phyloP scores from a whole-genome alignment of 2,329 filamentous ascomycete species.

The Colletotrichum tropicale region DNA sequence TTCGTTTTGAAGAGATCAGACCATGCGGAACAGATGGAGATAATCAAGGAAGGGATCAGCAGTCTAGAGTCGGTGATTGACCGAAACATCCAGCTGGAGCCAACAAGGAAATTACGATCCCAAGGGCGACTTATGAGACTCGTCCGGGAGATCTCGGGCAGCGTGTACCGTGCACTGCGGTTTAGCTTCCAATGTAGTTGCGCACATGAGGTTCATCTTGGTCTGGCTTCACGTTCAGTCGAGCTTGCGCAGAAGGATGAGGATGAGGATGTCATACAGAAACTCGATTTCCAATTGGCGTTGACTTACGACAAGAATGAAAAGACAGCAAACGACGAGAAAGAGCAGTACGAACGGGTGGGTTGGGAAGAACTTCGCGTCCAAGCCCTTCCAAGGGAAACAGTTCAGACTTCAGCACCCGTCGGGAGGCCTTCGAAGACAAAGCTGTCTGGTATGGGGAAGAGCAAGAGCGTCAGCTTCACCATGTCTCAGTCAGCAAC shows the following conservation, averaged over 20 bases:
- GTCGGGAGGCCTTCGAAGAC: background rate
- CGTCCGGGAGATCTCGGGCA: constrained; percentile 23
- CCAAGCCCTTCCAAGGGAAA: rapidly evolving
- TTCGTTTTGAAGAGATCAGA: constrained; percentile 17
- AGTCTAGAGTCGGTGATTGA: constrained; percentile 25
- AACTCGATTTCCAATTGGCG: background rate
- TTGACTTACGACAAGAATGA: background rate
- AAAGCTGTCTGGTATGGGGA: rapidly evolving
- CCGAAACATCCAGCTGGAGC: constrained; percentile 25
- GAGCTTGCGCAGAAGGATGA: constrained; percentile 13
- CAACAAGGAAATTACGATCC: constrained; percentile 16
- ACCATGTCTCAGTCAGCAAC: background rate
- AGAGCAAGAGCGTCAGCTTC: background rate
- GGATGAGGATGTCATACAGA: constrained; percentile 21
- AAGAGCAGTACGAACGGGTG: rapidly evolving
- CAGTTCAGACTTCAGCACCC: rapidly evolving
- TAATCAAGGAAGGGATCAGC: constrained; percentile 23
- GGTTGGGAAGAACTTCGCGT: rapidly evolving
- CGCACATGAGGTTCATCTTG: constrained; percentile 24
- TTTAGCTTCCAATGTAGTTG: background rate
- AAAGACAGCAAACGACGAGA: background rate
- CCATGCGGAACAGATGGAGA: constrained; percentile 7
- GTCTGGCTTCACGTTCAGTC: constrained; percentile 9
- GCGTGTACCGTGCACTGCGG: constrained; percentile 18
- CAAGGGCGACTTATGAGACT: constrained; percentile 23